Evolutionary conservation across 2,329 filamentous ascomycete genomes (phyloP).

Genomic region (Clathrospora elynae): DNA sequence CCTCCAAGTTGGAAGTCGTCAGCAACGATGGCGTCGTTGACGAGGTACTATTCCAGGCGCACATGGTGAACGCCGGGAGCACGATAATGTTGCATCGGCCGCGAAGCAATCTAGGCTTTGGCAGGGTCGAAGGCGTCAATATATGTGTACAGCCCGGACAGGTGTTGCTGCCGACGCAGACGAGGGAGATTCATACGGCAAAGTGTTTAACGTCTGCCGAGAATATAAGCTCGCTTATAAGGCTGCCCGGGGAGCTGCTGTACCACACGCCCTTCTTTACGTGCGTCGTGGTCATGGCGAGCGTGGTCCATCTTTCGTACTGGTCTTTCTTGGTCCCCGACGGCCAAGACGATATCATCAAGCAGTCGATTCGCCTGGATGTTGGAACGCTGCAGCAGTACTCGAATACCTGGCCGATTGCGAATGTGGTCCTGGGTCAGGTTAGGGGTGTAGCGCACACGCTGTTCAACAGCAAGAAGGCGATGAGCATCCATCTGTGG

Average conservation of each 20-base stretch:
- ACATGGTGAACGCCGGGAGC: conserved; percentile 67
- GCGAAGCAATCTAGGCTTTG: conserved; percentile 47
- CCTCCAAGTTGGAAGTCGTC: conserved; percentile 70
- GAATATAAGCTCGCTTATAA: conserved; percentile 75
- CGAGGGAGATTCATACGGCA: conserved; percentile 69
- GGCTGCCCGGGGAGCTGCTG: conserved; percentile 71
- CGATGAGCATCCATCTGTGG: conserved; percentile 49
- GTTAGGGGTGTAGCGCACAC: conserved; percentile 80
- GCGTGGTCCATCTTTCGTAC: conserved; percentile 62
- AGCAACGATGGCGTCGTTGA: conserved; percentile 71
- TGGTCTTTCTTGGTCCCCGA: conserved; percentile 63
- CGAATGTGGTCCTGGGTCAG: conserved; percentile 70
- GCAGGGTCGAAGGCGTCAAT: conserved; percentile 52
- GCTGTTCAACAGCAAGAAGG: conserved; percentile 58
- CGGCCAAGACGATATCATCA: conserved; percentile 68
- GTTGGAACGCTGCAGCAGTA: conserved; percentile 74
- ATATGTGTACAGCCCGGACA: conserved; percentile 67
- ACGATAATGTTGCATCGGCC: conserved; percentile 53
- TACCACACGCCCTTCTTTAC: conserved; percentile 64
- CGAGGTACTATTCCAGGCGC: conserved; percentile 89
- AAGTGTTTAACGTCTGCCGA: conserved; percentile 81
- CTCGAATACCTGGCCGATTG: conserved; percentile 73
- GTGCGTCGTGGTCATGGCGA: conserved; percentile 49
- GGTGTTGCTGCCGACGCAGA: conserved; percentile 57
- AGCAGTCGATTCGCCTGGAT: conserved; percentile 77